A percentile compares a stretch with the other conserved stretches of the same genome.
phyloP scores from a whole-genome alignment of 2,329 filamentous ascomycete species.

The Aquanectria penicillioides region DNA sequence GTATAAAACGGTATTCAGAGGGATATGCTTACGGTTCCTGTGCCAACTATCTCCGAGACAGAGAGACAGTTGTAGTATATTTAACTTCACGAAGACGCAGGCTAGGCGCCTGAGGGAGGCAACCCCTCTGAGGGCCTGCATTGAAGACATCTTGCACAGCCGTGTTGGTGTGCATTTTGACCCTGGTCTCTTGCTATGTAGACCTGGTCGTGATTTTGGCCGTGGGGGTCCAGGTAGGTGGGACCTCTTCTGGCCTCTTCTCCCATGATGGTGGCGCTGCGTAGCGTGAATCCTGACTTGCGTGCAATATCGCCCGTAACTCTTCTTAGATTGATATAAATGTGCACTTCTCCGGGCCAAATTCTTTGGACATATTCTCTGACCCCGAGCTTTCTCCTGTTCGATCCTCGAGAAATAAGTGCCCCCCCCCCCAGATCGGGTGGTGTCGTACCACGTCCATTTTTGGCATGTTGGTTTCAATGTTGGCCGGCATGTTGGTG shows the following conservation, averaged over 20 bases:
- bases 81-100: constrained; percentile 16
- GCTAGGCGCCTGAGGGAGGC: constrained; percentile 25
- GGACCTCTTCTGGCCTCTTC: too few relatives aligned
- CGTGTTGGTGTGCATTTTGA: neutral
- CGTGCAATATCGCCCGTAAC: too few relatives aligned
- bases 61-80: constrained; percentile 18
- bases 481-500: neutral
- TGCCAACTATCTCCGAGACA: constrained; percentile 21
- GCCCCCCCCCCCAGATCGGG: too few relatives aligned
- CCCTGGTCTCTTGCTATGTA: constrained; percentile 1
- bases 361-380: too few relatives aligned
- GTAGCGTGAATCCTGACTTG: too few relatives aligned
- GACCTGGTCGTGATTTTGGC: constrained; percentile 20
- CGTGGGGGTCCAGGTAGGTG: constrained; percentile 24
- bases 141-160: constrained; percentile 25
- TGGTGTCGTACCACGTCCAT: too few relatives aligned
- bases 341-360: too few relatives aligned
- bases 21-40: constrained; percentile 25
- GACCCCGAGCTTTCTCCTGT: too few relatives aligned
- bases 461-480: constrained; percentile 4
- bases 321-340: too few relatives aligned
- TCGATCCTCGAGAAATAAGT: too few relatives aligned
- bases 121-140: constrained; percentile 7
- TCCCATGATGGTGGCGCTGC: too few relatives aligned
- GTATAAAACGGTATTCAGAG: too few relatives aligned